Evolutionary conservation across 2,329 filamentous ascomycete genomes (phyloP).

Genomic region (Dothidotthia symphoricarpi): DNA sequence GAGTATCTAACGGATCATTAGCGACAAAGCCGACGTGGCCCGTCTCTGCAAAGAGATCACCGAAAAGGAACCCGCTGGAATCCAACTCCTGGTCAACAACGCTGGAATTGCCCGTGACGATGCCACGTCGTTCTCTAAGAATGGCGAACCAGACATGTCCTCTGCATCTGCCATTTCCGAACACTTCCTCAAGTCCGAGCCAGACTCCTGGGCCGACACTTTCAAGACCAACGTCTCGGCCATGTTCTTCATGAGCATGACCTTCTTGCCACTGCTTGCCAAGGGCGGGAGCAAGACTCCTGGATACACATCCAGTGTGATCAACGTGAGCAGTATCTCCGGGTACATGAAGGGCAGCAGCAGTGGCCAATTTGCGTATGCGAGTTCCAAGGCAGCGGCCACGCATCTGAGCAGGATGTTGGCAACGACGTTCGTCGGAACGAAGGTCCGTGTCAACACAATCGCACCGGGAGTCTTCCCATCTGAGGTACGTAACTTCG

Average conservation of each 20-base stretch:
- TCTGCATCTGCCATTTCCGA: conserved; percentile 51
- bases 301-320: conserved; percentile 51
- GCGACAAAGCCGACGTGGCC: conserved; percentile 51
- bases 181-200: conserved; percentile 51
- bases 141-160: conserved; percentile 51
- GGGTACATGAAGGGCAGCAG: conserved; percentile 52
- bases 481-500: conserved; percentile 30
- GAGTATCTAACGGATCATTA: conserved; percentile 13
- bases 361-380: conserved; percentile 55
- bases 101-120: conserved; percentile 55
- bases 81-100: conserved; percentile 57
- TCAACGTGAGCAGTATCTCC: conserved; percentile 55
- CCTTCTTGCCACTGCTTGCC: conserved; percentile 55
- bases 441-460: conserved; percentile 46
- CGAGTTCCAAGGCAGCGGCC: conserved; percentile 51
- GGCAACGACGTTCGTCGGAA: conserved; percentile 46
- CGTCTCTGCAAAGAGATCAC: conserved; percentile 43
- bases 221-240: conserved; percentile 54
- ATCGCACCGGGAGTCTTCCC: conserved; percentile 49
- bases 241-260: conserved; percentile 55
- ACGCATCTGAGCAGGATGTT: conserved; percentile 50
- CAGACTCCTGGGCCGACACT: conserved; percentile 50
- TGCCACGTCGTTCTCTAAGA: conserved; percentile 50
- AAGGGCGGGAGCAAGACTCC: conserved; percentile 49
- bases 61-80: conserved; percentile 51